A percentile compares a stretch with the other conserved stretches of the same genome.
Evolutionary conservation across 1,284 basidiomycete genomes (phyloP).

Genomic region (Rhodotorula glutinis): DNA sequence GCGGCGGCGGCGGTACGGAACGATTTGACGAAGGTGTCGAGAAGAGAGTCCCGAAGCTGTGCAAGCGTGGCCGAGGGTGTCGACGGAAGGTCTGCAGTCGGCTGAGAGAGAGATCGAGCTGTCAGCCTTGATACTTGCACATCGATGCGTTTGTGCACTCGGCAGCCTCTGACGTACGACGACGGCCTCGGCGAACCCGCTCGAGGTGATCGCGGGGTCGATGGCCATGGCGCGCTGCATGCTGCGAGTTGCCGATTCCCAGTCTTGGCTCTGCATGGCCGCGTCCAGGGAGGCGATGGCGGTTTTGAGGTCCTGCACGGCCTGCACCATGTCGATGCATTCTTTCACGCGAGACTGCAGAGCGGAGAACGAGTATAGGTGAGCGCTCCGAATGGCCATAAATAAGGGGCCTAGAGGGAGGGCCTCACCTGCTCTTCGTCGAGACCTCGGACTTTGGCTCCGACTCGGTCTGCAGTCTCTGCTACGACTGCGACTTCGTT

Average conservation of each 20-base stretch:
- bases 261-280: slow-evolving; percentile 81
- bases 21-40: slow-evolving; percentile 70
- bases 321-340: slow-evolving; percentile 46
- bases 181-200: slow-evolving; percentile 78
- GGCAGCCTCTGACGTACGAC: slow-evolving; percentile 59
- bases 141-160: background rate
- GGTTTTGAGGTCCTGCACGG: slow-evolving; percentile 54
- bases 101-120: slow-evolving; percentile 56
- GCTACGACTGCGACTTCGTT: slow-evolving; percentile 38
- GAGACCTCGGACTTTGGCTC: slow-evolving; percentile 76
- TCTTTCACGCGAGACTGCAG: slow-evolving; percentile 41
- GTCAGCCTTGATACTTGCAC: background rate
- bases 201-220: slow-evolving; percentile 70
- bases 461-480: slow-evolving; percentile 70
- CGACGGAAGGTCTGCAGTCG: slow-evolving; percentile 78
- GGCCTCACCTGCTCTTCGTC: slow-evolving; percentile 74
- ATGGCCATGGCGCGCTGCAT: slow-evolving; percentile 86
- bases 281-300: slow-evolving; percentile 71
- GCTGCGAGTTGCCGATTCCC: slow-evolving; percentile 89
- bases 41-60: slow-evolving; percentile 67
- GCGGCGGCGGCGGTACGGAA: slow-evolving; percentile 75
- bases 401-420: background rate
- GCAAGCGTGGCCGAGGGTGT: slow-evolving; percentile 80
- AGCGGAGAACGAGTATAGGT: background rate
- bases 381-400: slow-evolving; percentile 54